Base-by-base conservation (phyloP, 176 grass and related monocot species). In the Bromus sterilis region DNA sequence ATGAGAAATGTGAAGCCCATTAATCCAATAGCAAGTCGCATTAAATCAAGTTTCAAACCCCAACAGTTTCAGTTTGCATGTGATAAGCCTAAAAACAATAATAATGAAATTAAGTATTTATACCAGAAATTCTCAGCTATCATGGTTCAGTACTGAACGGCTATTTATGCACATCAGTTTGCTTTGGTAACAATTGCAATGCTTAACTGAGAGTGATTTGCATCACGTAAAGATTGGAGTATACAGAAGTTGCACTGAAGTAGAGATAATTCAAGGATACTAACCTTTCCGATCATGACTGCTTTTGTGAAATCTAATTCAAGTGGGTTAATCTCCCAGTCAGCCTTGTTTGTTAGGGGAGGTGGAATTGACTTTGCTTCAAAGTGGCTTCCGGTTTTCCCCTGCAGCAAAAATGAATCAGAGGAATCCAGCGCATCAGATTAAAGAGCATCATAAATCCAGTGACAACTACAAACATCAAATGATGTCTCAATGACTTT, bases 331-430 rank as follows among this genome's bases (percentile, higher is more conserved):
- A 99, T 99, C 85, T 99, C 97, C 97, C 97, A 99, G 83, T 99
- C 97, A 90, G 77, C 94, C 79, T 99, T 99, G 66, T 95, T 99
- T 80, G 97, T 94, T 81, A 99, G 84, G 55, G 97, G 97, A 53
- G 97, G 97, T 28, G 97, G 93, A 67, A 99, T 90, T 57, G 97
- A 84, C 87, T 96, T 99, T 30, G 88, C 87, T 84, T 99, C 97
- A 88, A 96, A 99, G 88, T 99, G 97, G 80, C 97, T 99, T 87
- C 97, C 97, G 85, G 89, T 96, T 92, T 99, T 94, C 37, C 97
- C 97, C 97, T 96, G 33, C 39, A 91, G 23, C 1, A 75, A 74
- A 84, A 56, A 12, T 83, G 53, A 90, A 37, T 66, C n/a, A 84
- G 39, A 78, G 11, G 24, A 77, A 77, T 42, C 24, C 21, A 16